phyloP scores from a whole-genome alignment of 371 early-diverging fungal species.

The Apophysomyces variabilis region DNA sequence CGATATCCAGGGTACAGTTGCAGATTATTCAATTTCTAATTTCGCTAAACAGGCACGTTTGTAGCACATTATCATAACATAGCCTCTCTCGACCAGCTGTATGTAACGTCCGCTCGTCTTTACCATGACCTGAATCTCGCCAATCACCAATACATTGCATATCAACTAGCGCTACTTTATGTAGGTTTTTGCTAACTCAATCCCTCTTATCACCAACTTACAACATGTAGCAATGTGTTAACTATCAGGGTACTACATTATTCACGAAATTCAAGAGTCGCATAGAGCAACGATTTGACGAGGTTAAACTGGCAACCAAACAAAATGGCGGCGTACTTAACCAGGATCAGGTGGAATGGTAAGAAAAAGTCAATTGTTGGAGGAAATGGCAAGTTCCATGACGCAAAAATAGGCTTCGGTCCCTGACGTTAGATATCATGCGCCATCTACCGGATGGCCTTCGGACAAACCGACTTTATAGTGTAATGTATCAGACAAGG shows the following conservation, averaged over 20 bases:
- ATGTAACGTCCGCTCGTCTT: conserved; percentile 54
- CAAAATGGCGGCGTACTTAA: neutral
- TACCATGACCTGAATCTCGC: conserved; percentile 45
- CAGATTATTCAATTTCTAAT: neutral
- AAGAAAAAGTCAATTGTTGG: neutral
- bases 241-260: conserved; percentile 39
- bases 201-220: neutral
- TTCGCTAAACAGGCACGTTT: neutral
- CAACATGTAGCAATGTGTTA: conserved; percentile 50
- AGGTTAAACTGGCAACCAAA: conserved; percentile 33
- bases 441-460: conserved; percentile 5
- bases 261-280: conserved; percentile 46
- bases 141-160: conserved; percentile 62
- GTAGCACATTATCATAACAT: conserved; percentile 26
- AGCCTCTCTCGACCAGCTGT: conserved; percentile 49
- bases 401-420: neutral
- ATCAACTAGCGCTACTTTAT: conserved; percentile 61
- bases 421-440: conserved; percentile 7
- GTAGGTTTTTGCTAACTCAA: conserved; percentile 28
- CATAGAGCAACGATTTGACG: conserved; percentile 53
- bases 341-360: conserved; percentile 7
- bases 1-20: conserved; percentile 4
- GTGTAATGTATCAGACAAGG: neutral
- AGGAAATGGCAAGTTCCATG: neutral
- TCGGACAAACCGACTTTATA: neutral